Conservation (phyloP, 148 eudicot species). For the Cornus florida region DNA sequence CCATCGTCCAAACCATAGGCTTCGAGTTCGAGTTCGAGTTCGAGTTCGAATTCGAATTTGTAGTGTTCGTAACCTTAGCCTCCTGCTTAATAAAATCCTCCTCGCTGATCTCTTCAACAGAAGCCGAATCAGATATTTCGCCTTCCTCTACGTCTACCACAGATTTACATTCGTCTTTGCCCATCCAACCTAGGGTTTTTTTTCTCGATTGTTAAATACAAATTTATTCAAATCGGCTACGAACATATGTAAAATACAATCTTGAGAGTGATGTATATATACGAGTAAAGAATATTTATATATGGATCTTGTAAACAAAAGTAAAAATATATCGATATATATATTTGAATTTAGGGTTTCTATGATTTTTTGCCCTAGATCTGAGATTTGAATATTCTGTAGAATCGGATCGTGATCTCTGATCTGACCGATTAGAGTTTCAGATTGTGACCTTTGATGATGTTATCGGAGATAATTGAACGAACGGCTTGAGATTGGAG, state of each 20-base stretch:
- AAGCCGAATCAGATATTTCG: conserved; percentile 60
- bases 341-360: conserved; percentile 17
- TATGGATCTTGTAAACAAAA: background rate
- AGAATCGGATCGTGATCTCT: conserved; percentile 14
- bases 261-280: background rate
- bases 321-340: background rate
- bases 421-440: background rate
- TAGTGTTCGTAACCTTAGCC: background rate
- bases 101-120: conserved; percentile 46
- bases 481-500: conserved; percentile 1
- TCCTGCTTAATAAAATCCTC: conserved; percentile 34
- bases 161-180: conserved; percentile 27
- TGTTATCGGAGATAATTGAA: background rate
- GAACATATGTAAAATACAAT: conserved; percentile 16
- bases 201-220: conserved; percentile 17
- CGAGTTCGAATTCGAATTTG: background rate
- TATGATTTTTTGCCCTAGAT: conserved; percentile 9
- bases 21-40: background rate
- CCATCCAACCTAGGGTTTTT: conserved; percentile 46
- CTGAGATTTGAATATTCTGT: conserved; percentile 14
- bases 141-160: conserved; percentile 67
- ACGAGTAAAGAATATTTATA: background rate
- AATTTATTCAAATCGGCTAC: conserved; percentile 18
- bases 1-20: conserved; percentile 62
- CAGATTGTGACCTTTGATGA: background rate